Base-by-base conservation (phyloP, 352 stramenopile species). In the Pythium grandisporangium region DNA sequence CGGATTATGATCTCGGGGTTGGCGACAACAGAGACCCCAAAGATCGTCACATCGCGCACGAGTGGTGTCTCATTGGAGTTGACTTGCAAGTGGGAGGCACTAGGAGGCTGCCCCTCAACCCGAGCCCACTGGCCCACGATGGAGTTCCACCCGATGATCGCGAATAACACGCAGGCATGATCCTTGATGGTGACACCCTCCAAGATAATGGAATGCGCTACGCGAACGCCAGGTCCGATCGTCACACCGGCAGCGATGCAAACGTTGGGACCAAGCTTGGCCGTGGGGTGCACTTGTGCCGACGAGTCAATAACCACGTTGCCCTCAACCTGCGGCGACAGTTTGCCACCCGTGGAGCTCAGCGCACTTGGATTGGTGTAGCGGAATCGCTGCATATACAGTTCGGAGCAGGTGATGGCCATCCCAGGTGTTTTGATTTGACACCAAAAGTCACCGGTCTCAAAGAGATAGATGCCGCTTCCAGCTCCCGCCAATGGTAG, bases 351-450 rank as follows among this genome's bases (percentile, higher is more conserved):
- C 12, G 72, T 90, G 11, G 64, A 55, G 40, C 79, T 90, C 42
- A 94, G 42, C 6, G 77, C 71, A 22, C 63, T 89, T n/a, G 79
- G 79, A 51, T 93, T 90, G 20, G 79, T 91, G 58, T 91, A 92
- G 21, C 82, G 82, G 56, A 93, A 94, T 20, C 82, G 82, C 44
- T 94, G 82, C 79, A 94, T 94, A 58, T 93, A 94, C 8, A 94
- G 65, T 61, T 93, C 82, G 7, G 82, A 94, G 51, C 82, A 94
- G 55, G 82, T 94, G 47, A 94, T 76, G 8, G 82, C 79, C 82
- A 93, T 93, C 14, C 82, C 82, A 0, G 82, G 82, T 1, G 82
- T 94, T 67, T 93, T 94, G 65, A 94, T 94, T 48, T 94, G 82
- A 42, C 79, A 93, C 82, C 82, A 94, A 42, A 94, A 93, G 49